These are phyloP conservation scores for Cordyceps fumosorosea DNA, from an alignment of 2,329 filamentous ascomycete species.

Conservation along the genomic window DNA sequence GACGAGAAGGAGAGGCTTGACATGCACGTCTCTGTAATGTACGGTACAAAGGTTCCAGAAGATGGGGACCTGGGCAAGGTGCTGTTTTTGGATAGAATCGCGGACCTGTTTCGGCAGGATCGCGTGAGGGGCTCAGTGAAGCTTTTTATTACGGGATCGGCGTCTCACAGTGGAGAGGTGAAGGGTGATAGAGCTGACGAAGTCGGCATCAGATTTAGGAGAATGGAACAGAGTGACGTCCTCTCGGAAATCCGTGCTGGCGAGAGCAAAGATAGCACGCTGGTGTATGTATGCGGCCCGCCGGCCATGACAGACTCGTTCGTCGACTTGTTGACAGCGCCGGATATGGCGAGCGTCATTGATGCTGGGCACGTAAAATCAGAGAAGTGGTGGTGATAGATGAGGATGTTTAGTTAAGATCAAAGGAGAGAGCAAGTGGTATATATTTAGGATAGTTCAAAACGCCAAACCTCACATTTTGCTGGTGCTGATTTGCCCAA, in stretches of 20 bases:
- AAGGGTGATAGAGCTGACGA: not conserved
- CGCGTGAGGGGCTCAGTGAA: conserved; percentile 34
- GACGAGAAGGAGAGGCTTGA: conserved; percentile 25
- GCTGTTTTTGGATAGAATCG: conserved; percentile 46
- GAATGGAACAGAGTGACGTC: conserved; percentile 39
- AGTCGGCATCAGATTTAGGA: conserved; percentile 25
- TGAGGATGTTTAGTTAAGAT: not conserved
- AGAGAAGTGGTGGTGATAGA: conserved; percentile 58
- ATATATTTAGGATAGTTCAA: not conserved
- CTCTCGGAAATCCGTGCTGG: conserved; percentile 29
- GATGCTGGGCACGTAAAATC: conserved; percentile 42
- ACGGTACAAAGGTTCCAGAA: conserved; percentile 42
- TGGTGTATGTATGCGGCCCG: conserved; percentile 64
- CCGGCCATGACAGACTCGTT: conserved; percentile 63
- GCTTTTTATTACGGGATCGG: conserved; percentile 40
- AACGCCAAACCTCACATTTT: not conserved
- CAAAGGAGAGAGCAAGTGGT: not conserved
- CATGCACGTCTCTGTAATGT: conserved; percentile 53
- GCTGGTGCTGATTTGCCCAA: not conserved
- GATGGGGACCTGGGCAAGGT: conserved; percentile 29
- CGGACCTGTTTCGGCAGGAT: conserved; percentile 30
- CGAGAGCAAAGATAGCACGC: conserved; percentile 28
- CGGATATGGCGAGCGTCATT: conserved; percentile 29
- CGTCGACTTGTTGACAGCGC: conserved; percentile 39
- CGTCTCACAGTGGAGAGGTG: not conserved